These are phyloP conservation scores for Boletellus sp. DNA, from an alignment of 768 basidiomycete species.

Conservation along the genomic window DNA sequence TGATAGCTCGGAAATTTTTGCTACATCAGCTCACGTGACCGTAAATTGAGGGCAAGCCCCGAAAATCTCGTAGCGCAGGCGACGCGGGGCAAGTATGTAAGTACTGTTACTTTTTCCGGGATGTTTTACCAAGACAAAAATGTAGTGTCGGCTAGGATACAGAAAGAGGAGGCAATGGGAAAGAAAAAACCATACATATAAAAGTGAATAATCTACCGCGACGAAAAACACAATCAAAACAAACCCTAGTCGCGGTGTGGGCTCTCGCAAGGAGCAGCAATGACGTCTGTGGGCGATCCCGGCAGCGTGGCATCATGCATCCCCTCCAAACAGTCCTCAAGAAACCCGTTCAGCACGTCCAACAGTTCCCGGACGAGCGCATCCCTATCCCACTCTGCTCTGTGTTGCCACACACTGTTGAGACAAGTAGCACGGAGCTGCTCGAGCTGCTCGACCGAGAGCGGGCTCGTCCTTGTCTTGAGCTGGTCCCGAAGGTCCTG, in stretches of 20 bases:
- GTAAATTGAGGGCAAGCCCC: slow-evolving; percentile 24
- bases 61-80: no score
- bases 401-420: slow-evolving; percentile 75
- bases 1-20: slow-evolving; percentile 15
- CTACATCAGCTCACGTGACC: slow-evolving; percentile 22
- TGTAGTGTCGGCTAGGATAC: slow-evolving; percentile 17
- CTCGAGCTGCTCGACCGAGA: slow-evolving; percentile 89
- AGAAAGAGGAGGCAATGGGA: not conserved
- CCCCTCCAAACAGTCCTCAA: slow-evolving; percentile 52
- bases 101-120: not conserved
- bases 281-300: not conserved
- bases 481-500: slow-evolving; percentile 48
- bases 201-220: slow-evolving; percentile 22
- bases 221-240: not conserved
- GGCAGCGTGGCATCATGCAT: not conserved
- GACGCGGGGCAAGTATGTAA: no score
- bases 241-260: no score
- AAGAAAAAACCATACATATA: slow-evolving; percentile 10
- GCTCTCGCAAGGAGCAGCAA: slow-evolving; percentile 1
- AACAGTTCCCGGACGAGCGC: slow-evolving; percentile 57
- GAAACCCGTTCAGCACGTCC: slow-evolving; percentile 57
- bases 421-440: slow-evolving; percentile 86
- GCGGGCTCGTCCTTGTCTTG: slow-evolving; percentile 46
- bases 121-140: not conserved
- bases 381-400: slow-evolving; percentile 81